Base-by-base conservation (phyloP, 2,329 filamentous ascomycete genomes). In the Monosporascus sp. region DNA sequence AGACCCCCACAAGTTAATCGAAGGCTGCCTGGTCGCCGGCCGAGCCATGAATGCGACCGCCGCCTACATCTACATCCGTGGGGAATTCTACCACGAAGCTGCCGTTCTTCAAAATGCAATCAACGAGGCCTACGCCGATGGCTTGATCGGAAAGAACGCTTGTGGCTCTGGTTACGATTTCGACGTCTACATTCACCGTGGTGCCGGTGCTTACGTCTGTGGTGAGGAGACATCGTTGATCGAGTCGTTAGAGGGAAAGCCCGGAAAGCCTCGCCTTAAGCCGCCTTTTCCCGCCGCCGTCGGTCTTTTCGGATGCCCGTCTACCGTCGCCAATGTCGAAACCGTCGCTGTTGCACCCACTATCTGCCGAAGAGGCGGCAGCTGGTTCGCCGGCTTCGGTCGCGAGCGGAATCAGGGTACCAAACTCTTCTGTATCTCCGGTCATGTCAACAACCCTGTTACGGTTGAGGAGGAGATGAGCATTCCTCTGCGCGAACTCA, bases 381-480 rank as follows among this genome's bases (percentile, higher is more conserved):
- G 71, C 75, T 99, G 94, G 94, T 99, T 99, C 70, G 90, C 89
- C 59, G 77, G 83, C 50, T 97, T 99, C 68, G 94, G 94, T 50
- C 91, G 94, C 63, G 93, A 97, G 78, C 87, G 94, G 61, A 99
- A 99, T 77, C 83, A 90, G 65, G 94, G 94, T 66, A 99, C 94
- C 60, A 99, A 99, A 81, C 88, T 99, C 43, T 99, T 88, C 80
- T 97, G 92, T 73, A 97, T 99, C 70, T 97, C 93, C 51, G 94
- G 94, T 27, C 90, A 97, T 72, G 94, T 99, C 77, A 99, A 99
- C 82, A 95, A 97, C 79, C 94, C 94, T 51, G 90, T 84, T 72
- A 97, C 94, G 1, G 94, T 99, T 56, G 94, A 99, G 74, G 94
- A 99, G 77, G 94, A 99, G 77, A 99, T 99, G 94, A 96, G 90